phyloP scores from a whole-genome alignment of 148 eudicot genomes.

The Nepenthes gracilis region DNA sequence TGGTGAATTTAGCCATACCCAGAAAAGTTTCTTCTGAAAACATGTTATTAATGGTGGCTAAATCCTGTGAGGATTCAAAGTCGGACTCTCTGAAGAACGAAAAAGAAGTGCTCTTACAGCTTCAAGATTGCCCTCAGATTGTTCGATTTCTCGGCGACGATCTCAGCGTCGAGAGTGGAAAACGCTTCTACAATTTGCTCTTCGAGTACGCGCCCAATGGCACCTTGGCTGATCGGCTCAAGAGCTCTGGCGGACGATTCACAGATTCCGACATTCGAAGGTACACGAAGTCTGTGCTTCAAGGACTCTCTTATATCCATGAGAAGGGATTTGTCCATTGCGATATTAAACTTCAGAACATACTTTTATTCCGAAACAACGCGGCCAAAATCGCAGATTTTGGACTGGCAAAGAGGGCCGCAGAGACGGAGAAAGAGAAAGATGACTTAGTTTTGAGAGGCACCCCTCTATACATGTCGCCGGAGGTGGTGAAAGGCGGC shows the following conservation, averaged over 20 bases:
- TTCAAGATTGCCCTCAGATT: slow-evolving; percentile 7
- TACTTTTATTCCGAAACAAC: slow-evolving; percentile 2
- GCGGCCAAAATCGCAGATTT: slow-evolving; percentile 12
- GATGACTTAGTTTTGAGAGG: slow-evolving; percentile 29
- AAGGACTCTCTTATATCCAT: slow-evolving; percentile 11
- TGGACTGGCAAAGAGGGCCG: slow-evolving; percentile 9
- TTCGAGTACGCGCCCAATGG: slow-evolving; percentile 13
- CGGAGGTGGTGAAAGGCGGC: slow-evolving; percentile 33
- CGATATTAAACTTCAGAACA: slow-evolving; percentile 13
- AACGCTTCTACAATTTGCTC: slow-evolving; percentile 4
- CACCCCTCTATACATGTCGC: slow-evolving; percentile 66
- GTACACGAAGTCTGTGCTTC: not conserved
- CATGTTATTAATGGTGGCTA: slow-evolving; percentile 7
- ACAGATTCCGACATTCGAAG: slow-evolving; percentile 1
- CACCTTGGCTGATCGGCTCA: slow-evolving; percentile 1
- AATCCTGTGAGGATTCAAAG: not conserved
- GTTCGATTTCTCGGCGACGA: slow-evolving; percentile 5
- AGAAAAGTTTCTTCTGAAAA: not conserved
- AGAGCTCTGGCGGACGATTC: not conserved
- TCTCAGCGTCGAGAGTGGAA: slow-evolving; percentile 4
- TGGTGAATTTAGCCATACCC: slow-evolving; percentile 38
- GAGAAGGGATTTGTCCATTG: slow-evolving; percentile 11
- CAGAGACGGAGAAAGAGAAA: not conserved
- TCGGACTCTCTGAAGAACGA: slow-evolving; percentile 6
- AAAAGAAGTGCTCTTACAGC: slow-evolving; percentile 6